phyloP scores from a whole-genome alignment of 225 moss, liverwort and hornwort species.

The Asterella californica region DNA sequence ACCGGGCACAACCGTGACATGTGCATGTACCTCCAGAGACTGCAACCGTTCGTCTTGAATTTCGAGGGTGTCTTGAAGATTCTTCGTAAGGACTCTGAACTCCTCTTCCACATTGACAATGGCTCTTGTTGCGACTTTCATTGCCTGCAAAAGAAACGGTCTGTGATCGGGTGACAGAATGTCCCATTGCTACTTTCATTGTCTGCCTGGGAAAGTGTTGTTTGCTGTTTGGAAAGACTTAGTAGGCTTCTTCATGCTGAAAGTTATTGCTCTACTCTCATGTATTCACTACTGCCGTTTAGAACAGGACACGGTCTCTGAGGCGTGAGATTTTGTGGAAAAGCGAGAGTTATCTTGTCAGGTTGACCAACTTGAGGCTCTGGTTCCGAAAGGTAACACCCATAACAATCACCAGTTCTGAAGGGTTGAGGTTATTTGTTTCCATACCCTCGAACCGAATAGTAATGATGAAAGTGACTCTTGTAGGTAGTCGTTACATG shows the following conservation, averaged over 20 bases:
- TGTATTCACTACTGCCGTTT: not conserved
- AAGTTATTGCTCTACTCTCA: not conserved
- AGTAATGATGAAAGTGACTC: constrained; percentile 79
- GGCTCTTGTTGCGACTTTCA: constrained; percentile 83
- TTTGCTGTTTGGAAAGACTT: no score
- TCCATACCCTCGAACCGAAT: constrained; percentile 69
- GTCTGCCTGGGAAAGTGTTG: not conserved
- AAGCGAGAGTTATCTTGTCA: not conserved
- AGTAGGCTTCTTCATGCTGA: no score
- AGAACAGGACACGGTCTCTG: not conserved
- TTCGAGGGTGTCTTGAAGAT: constrained; percentile 75
- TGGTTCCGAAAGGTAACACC: no score
- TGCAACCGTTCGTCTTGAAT: constrained; percentile 78
- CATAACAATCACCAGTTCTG: no score
- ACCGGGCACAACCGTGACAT: not conserved
- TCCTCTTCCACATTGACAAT: constrained; percentile 82
- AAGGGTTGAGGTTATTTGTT: not conserved
- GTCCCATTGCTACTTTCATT: not conserved
- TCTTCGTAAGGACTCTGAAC: constrained; percentile 67
- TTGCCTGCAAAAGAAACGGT: constrained; percentile 46
- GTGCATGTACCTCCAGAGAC: constrained; percentile 59
- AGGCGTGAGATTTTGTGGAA: not conserved
- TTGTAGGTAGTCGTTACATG: constrained; percentile 71
- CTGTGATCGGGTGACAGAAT: not conserved
- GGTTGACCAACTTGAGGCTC: no score